phyloP scores from a whole-genome alignment of 805 yeast genomes.

The Jamesozyma gamospora region DNA sequence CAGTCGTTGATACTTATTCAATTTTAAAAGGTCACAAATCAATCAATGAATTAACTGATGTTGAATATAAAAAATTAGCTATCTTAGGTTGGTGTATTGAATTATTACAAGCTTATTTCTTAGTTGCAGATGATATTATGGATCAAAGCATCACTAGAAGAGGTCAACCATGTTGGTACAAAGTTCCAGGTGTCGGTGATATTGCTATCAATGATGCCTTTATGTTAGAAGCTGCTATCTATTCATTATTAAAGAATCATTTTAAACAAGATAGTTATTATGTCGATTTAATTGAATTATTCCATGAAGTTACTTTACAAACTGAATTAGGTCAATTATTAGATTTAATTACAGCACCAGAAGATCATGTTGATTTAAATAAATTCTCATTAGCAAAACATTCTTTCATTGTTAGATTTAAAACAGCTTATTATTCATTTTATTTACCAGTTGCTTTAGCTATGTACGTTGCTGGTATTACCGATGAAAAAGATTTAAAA shows the following conservation, averaged over 20 bases:
- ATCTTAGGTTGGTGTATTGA: constrained; percentile 93
- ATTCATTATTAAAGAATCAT: constrained; percentile 77
- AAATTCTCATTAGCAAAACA: constrained; percentile 85
- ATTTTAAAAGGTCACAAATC: constrained; percentile 57
- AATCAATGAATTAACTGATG: constrained; percentile 47
- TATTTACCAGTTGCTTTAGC: constrained; percentile 96
- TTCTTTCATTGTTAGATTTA: constrained; percentile 88
- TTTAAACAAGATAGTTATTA: constrained; percentile 77
- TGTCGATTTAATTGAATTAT: constrained; percentile 80
- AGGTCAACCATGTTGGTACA: constrained; percentile 98
- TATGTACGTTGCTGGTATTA: constrained; percentile 82
- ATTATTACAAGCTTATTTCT: constrained; percentile 87
- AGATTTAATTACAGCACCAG: constrained; percentile 95
- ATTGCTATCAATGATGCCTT: constrained; percentile 96
- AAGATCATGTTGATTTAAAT: constrained; percentile 79
- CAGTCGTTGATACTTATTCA: constrained; percentile 87
- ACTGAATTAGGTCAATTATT: constrained; percentile 95
- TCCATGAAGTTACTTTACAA: constrained; percentile 95
- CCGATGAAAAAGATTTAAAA: constrained; percentile 60
- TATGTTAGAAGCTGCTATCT: constrained; percentile 92
- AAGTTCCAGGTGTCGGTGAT: constrained; percentile 65
- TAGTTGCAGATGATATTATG: constrained; percentile 98
- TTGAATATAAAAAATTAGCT: constrained; percentile 76
- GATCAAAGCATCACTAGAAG: constrained; percentile 93
- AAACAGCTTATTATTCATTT: constrained; percentile 96